These are phyloP conservation scores for Globisporangium rhizosaccharum DNA, from an alignment of 352 stramenopile species.

Conservation along the genomic window DNA sequence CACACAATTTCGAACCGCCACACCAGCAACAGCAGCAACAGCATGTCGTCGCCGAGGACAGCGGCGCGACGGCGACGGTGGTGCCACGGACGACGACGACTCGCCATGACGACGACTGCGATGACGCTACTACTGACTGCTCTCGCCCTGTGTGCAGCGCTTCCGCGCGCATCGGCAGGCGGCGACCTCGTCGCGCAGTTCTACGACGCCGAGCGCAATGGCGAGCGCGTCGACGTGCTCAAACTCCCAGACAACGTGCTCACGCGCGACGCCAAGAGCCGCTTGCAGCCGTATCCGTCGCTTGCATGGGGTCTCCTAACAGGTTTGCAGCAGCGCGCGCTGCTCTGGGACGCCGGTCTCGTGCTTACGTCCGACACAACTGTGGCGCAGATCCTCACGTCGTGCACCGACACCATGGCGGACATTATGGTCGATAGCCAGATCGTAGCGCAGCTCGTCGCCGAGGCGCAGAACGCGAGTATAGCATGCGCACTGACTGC, in stretches of 20 bases:
- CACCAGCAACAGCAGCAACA: too few species aligned
- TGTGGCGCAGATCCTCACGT: constrained; percentile 57
- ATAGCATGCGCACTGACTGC: constrained; percentile 19
- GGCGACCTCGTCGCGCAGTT: constrained; percentile 53
- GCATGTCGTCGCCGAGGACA: too few species aligned
- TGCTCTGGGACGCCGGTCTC: constrained; percentile 69
- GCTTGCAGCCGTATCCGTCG: constrained; percentile 4
- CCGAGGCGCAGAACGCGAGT: constrained; percentile 6
- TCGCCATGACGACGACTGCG: too few species aligned
- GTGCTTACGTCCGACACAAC: constrained; percentile 32
- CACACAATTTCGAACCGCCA: too few species aligned
- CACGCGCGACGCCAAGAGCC: constrained; percentile 28
- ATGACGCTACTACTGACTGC: too few species aligned
- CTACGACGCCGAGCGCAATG: constrained; percentile 31
- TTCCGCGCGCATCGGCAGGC: constrained; percentile 4
- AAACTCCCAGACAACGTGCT: constrained; percentile 28
- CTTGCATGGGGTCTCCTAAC: constrained; percentile 25
- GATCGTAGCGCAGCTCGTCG: constrained; percentile 25
- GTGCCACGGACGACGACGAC: too few species aligned
- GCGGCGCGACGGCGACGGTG: too few species aligned
- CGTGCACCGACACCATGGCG: constrained; percentile 48
- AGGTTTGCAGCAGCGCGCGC: constrained; percentile 56
- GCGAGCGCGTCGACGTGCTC: constrained; percentile 21
- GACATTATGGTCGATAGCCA: constrained; percentile 47
- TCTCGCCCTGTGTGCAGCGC: too few species aligned